Conservation (phyloP, 768 basidiomycete genomes). For the Suillus americanus region DNA sequence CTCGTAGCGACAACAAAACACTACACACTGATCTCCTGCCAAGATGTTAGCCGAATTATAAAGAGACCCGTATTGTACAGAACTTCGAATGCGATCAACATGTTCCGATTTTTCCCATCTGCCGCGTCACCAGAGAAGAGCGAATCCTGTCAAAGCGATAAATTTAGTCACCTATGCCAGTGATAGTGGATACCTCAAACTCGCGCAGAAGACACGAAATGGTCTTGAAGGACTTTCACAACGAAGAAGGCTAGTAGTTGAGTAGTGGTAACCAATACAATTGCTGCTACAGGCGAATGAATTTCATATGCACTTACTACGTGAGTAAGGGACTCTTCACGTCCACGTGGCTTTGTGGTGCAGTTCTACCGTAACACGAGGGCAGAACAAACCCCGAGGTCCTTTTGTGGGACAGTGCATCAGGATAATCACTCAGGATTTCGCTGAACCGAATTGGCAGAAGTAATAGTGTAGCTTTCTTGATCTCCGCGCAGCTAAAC, state of each 20-base stretch:
- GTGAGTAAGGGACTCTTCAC: constrained; percentile 1
- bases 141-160: constrained; percentile 16
- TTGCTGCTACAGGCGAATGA: constrained; percentile 30
- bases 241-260: constrained; percentile 27
- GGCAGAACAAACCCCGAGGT: not conserved
- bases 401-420: not conserved
- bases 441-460: not conserved
- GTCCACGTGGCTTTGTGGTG: not conserved
- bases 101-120: constrained; percentile 20
- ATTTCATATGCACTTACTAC: constrained; percentile 20
- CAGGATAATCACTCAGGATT: not conserved
- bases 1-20: not conserved
- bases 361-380: not conserved
- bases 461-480: not conserved
- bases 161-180: not conserved
- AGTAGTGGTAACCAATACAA: constrained; percentile 29
- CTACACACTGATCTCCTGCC: constrained; percentile 30
- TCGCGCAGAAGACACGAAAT: constrained; percentile 26
- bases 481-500: not conserved
- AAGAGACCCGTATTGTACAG: constrained; percentile 38
- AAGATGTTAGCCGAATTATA: constrained; percentile 35
- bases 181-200: constrained; percentile 3
- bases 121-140: constrained; percentile 8
- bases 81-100: constrained; percentile 29
- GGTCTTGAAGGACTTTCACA: constrained; percentile 14